A percentile compares a stretch with the other conserved stretches of the same genome.
Evolutionary conservation across 2,329 filamentous ascomycete genomes (phyloP).

Genomic region (Chrysoporthe cubensis): DNA sequence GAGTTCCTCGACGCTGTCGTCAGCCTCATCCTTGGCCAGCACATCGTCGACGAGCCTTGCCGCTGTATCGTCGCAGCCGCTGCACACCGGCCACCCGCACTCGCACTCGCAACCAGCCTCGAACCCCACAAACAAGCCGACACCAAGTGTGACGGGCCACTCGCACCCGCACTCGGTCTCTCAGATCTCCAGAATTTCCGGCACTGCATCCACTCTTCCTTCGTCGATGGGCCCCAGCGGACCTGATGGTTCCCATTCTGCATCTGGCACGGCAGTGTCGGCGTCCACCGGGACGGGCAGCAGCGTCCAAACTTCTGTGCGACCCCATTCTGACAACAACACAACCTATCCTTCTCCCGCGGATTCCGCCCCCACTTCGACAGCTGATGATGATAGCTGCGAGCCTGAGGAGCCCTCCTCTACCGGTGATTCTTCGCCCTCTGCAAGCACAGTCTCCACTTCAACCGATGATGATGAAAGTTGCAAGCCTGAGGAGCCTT

Average conservation of each 20-base stretch:
- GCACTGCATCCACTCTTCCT: neutral
- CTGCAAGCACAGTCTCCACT: neutral
- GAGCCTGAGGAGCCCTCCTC: neutral
- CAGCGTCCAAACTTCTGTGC: slow-evolving; percentile 16
- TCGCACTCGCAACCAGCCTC: neutral
- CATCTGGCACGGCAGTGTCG: neutral
- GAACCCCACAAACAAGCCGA: slow-evolving; percentile 3
- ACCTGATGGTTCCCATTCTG: neutral
- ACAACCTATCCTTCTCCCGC: slow-evolving; percentile 19
- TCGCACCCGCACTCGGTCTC: neutral
- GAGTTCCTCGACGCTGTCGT: neutral
- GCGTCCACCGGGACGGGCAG: neutral
- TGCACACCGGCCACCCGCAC: neutral
- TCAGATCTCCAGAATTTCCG: neutral
- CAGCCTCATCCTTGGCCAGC: neutral
- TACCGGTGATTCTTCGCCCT: neutral
- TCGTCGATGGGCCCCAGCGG: neutral
- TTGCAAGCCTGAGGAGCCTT: neutral
- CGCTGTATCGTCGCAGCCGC: neutral
- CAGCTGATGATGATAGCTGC: neutral
- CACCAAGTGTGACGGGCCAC: neutral
- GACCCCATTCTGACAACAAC: slow-evolving; percentile 16
- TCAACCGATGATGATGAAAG: neutral
- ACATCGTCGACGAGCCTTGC: neutral
- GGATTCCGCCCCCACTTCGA: neutral